Percentiles rank a stretch among this genome's conserved stretches.
These are phyloP conservation scores for Ustilaginoidea virens DNA, from an alignment of 2,329 filamentous ascomycete genomes.

Conservation along the genomic window DNA sequence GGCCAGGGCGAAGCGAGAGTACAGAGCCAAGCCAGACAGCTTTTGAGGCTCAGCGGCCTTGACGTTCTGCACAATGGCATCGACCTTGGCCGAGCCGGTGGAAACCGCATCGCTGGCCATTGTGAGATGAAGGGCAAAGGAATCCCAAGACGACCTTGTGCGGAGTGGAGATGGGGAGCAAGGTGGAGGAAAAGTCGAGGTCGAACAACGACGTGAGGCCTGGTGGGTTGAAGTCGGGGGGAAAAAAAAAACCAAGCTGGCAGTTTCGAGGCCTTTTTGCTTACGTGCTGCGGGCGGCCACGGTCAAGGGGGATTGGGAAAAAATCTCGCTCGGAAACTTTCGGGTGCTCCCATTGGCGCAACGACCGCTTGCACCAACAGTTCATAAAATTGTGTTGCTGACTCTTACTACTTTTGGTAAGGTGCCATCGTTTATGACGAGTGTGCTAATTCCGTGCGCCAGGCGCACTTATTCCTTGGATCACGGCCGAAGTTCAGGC, in stretches of 20 bases:
- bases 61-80: conserved; percentile 26
- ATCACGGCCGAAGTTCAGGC: too few species aligned
- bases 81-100: conserved; percentile 28
- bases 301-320: background rate
- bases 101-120: conserved; percentile 25
- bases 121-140: conserved; percentile 12
- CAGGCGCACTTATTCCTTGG: too few species aligned
- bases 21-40: conserved; percentile 49
- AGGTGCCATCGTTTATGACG: too few species aligned
- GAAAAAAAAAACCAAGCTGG: conserved; percentile 2
- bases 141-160: conserved; percentile 3
- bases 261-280: conserved; percentile 1
- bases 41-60: conserved; percentile 25
- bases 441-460: too few species aligned
- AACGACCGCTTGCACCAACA: conserved; percentile 1
- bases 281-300: background rate
- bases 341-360: conserved; percentile 5
- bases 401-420: too few species aligned
- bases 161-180: conserved; percentile 5
- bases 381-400: background rate
- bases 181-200: conserved; percentile 1
- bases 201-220: conserved; percentile 2
- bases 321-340: conserved; percentile 4
- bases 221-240: background rate
- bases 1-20: conserved; percentile 92